Evolutionary conservation across 1,284 basidiomycete genomes (phyloP), one percentile per base, ranked within the genome.

Genomic region (Cutaneotrichosporon sp.): DNA sequence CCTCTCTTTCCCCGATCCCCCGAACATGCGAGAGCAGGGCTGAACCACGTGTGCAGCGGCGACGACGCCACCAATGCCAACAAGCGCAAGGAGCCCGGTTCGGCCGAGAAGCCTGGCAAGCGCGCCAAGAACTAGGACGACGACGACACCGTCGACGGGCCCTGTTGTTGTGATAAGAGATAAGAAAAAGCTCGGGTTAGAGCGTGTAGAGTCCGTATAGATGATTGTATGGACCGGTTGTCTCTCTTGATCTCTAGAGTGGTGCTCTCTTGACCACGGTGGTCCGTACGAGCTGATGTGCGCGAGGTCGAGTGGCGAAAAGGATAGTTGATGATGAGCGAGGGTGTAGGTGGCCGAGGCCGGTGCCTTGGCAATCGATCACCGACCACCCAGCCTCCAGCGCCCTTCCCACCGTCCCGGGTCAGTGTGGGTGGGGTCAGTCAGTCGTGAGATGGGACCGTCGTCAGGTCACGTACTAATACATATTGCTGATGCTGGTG

Each of bases 31-130:
- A 25, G 51, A 53, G 22, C 22, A 53, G 51, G 33, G 34, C 51
- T 53, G 51, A 52, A 53, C 51, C 51, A 53, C 51, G 51, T 53
- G 51, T 34, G 51, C 33, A 54, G 58, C 49, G 58, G 33, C 56
- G 60, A 57, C 43, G 64, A 56, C 42, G 36, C 51, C 13, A 22
- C 51, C 51, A 36, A 34, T 24, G 51, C 56, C 58, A 51, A 34
- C 57, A 67, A 67, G 62, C 62, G 65, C 50, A 62, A 67, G 62
- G 54, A 47, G 45, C 58, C 61, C 50, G 65, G 50, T 27, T 67
- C 65, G 62, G 62, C 62, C 61, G 65, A 67, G 51, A 58, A 62
- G 59, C 54, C 62, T 47, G 42, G 34, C 54, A 67, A 67, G 65
- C 62, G 62, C 29, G 49, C 59, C 51, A 64, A 53, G 59, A 55